Evolutionary conservation across 1,139 yeast genomes (phyloP).

Genomic region (Saccharomyces hybrid): DNA sequence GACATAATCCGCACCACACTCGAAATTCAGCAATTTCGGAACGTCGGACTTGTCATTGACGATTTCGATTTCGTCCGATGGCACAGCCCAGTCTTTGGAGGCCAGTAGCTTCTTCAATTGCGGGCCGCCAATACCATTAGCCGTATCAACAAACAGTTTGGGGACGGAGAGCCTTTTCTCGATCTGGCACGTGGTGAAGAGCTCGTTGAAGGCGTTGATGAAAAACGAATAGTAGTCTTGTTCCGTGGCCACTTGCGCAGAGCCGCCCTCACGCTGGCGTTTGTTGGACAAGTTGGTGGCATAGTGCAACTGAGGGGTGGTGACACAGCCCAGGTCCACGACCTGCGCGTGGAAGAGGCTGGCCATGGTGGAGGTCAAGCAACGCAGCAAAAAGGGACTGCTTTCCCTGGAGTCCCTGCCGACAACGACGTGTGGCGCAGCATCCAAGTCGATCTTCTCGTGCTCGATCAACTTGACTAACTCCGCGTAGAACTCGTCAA

Average conservation of each 20-base stretch:
- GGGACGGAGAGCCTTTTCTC: conserved; percentile 31
- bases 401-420: conserved; percentile 76
- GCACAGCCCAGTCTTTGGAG: conserved; percentile 34
- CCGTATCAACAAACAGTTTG: conserved; percentile 68
- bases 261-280: conserved; percentile 42
- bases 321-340: conserved; percentile 58
- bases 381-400: conserved; percentile 55
- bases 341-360: conserved; percentile 39
- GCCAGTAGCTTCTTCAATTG: conserved; percentile 45
- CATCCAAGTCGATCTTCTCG: conserved; percentile 28
- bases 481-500: conserved; percentile 20
- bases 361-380: conserved; percentile 63
- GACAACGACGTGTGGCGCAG: conserved; percentile 39
- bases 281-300: conserved; percentile 43
- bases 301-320: conserved; percentile 95
- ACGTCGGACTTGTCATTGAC: conserved; percentile 53
- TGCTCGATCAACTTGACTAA: conserved; percentile 31
- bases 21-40: conserved; percentile 58
- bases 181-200: conserved; percentile 37
- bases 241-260: conserved; percentile 39
- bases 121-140: conserved; percentile 94
- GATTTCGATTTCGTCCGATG: conserved; percentile 39
- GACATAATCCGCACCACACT: conserved; percentile 95
- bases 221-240: conserved; percentile 65
- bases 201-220: conserved; percentile 38